phyloP scores from a whole-genome alignment of 345 rosid genomes.

The Camelina neglecta region DNA sequence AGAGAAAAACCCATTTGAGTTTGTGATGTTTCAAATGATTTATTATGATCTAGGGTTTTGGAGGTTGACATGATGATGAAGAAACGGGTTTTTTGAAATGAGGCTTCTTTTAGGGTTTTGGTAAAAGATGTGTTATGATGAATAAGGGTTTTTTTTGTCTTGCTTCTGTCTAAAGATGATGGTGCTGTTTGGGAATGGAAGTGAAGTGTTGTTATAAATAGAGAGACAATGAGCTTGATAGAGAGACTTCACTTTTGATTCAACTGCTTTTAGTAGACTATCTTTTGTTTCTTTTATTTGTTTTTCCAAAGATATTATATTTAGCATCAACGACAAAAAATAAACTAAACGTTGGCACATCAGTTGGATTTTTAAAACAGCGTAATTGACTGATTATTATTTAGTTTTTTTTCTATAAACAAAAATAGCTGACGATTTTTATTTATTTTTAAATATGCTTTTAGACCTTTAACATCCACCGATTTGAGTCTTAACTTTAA shows the following conservation, averaged over 20 bases:
- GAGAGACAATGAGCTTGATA: slow-evolving; percentile 37
- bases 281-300: slow-evolving; percentile 27
- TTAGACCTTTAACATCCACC: slow-evolving; percentile 1
- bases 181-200: slow-evolving; percentile 41
- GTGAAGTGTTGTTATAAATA: slow-evolving; percentile 46
- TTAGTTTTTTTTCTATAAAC: not conserved
- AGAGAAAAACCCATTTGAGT: slow-evolving; percentile 54
- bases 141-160: not conserved
- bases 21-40: slow-evolving; percentile 42
- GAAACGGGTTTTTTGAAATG: slow-evolving; percentile 2
- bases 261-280: slow-evolving; percentile 44
- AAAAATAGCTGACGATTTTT: not conserved
- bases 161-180: slow-evolving; percentile 38
- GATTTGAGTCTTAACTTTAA: not conserved
- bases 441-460: not conserved
- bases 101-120: slow-evolving; percentile 37
- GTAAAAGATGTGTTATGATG: slow-evolving; percentile 14
- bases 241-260: slow-evolving; percentile 42
- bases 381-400: slow-evolving; percentile 17
- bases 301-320: slow-evolving; percentile 25
- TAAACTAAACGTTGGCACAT: slow-evolving; percentile 24
- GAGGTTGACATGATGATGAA: slow-evolving; percentile 43
- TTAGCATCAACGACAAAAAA: slow-evolving; percentile 6
- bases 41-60: slow-evolving; percentile 44
- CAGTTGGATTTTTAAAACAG: slow-evolving; percentile 10